Evolutionary conservation across 345 rosid genomes (phyloP).

Genomic region (Aquilaria sinensis): DNA sequence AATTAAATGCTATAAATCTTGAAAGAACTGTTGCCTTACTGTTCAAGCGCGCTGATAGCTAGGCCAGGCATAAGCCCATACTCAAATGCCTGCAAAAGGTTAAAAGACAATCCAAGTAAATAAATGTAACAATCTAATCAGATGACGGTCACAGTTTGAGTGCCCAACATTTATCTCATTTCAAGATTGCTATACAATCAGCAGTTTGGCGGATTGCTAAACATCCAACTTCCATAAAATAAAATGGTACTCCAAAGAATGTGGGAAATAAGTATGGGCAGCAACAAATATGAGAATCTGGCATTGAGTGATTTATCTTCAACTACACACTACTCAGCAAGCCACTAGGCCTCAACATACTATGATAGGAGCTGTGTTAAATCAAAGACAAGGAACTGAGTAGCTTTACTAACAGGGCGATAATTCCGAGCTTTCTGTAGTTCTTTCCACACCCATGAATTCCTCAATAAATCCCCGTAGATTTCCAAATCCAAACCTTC

Average conservation of each 20-base stretch:
- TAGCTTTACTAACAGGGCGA: constrained; percentile 63
- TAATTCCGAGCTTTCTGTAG: constrained; percentile 73
- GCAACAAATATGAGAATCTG: too few species aligned
- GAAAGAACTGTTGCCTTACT: constrained; percentile 40
- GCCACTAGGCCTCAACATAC: too few species aligned
- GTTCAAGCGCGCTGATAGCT: constrained; percentile 73
- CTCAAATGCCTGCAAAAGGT: constrained; percentile 64
- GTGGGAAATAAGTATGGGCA: too few species aligned
- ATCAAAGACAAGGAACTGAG: not conserved
- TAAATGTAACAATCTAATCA: too few species aligned
- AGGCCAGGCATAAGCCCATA: constrained; percentile 84
- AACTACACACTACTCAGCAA: too few species aligned
- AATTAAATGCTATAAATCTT: not conserved
- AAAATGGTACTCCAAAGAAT: too few species aligned
- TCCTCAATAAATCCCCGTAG: constrained; percentile 64
- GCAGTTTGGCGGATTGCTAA: too few species aligned
- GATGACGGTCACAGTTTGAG: too few species aligned
- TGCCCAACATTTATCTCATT: too few species aligned
- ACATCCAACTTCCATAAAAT: too few species aligned
- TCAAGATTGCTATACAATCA: too few species aligned
- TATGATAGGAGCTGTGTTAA: not conserved
- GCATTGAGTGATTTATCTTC: too few species aligned
- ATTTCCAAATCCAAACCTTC: constrained; percentile 51
- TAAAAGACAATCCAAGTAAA: not conserved
- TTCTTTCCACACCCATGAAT: constrained; percentile 95